Conservation (phyloP, 2,329 filamentous ascomycete genomes). For the Beauveria scarabaeidicola region DNA sequence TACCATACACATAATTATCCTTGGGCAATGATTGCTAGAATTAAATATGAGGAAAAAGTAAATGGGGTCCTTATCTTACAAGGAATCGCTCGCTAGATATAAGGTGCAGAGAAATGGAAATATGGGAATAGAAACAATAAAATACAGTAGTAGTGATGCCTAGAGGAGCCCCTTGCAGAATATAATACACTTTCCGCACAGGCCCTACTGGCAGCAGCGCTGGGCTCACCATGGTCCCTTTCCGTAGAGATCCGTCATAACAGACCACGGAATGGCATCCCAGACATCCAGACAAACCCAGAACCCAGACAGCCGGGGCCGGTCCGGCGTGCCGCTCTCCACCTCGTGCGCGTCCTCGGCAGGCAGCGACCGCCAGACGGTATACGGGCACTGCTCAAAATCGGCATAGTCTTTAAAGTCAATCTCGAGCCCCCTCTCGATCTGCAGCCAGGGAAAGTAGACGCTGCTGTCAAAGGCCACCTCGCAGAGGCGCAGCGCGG, state of each 20-base stretch:
- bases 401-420: conserved; percentile 7
- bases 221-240: conserved; percentile 2
- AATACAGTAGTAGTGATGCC: background rate
- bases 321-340: no score
- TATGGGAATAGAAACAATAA: background rate
- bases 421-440: background rate
- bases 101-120: background rate
- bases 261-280: conserved; percentile 8
- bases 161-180: background rate
- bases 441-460: conserved; percentile 10
- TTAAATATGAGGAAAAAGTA: no score
- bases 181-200: background rate
- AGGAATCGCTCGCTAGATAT: no score
- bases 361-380: background rate
- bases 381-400: conserved; percentile 4
- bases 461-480: conserved; percentile 4
- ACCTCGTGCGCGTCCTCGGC: background rate
- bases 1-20: no score
- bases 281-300: conserved; percentile 6
- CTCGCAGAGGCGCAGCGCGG: background rate
- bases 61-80: no score
- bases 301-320: background rate
- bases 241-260: background rate
- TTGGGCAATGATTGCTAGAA: no score
- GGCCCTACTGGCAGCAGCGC: background rate